Evolutionary conservation across 805 yeast species (phyloP).

Genomic region (Sugiyamaella qingdaonensis): DNA sequence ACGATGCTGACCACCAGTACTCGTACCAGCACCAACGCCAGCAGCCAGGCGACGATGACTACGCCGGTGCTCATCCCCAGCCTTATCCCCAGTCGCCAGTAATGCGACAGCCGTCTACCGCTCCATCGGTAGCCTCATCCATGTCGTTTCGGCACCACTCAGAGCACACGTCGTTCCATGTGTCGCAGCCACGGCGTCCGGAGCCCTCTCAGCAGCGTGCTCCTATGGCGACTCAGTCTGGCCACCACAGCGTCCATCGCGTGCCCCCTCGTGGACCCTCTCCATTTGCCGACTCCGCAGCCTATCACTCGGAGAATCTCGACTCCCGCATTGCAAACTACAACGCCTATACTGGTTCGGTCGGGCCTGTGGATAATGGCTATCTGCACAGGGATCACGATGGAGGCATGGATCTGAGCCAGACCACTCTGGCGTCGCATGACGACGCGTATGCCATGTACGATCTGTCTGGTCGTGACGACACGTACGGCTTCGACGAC

Average conservation of each 20-base stretch:
- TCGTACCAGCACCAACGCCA: no score
- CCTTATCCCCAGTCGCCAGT: neutral
- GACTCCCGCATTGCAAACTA: neutral
- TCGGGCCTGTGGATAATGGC: neutral
- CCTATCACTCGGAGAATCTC: neutral
- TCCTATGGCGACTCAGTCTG: neutral
- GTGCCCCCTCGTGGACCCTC: neutral
- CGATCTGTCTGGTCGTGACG: constrained; percentile 17
- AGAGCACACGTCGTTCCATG: neutral
- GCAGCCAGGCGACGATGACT: neutral
- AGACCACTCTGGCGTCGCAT: neutral
- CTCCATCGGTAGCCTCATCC: neutral
- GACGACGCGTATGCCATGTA: constrained; percentile 17
- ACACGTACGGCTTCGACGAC: constrained; percentile 15
- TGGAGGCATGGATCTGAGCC: constrained; percentile 1
- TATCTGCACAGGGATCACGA: neutral
- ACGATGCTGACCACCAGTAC: neutral
- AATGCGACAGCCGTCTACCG: neutral
- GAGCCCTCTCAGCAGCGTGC: neutral
- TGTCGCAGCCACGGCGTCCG: neutral
- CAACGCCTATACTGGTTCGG: neutral
- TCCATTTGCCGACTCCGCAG: neutral
- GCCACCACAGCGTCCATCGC: neutral
- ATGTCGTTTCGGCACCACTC: constrained; percentile 1
- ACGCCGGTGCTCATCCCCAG: neutral